phyloP scores from a whole-genome alignment of 192 early-diverging fungal genomes.

The Coemansia sp. region DNA sequence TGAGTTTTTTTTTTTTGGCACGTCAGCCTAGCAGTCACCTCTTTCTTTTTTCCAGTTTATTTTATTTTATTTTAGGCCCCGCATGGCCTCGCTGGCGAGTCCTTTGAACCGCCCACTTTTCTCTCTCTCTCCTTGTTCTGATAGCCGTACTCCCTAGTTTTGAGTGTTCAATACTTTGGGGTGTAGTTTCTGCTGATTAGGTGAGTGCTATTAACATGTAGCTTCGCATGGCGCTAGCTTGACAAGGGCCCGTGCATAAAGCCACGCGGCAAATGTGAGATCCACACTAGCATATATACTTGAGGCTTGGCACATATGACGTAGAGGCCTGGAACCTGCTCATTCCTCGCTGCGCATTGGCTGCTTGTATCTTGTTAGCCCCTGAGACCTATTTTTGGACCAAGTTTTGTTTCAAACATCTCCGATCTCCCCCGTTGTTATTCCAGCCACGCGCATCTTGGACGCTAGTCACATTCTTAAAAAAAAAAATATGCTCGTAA shows the following conservation, averaged over 20 bases:
- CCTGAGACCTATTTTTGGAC: constrained; percentile 5
- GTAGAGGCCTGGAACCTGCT: background rate
- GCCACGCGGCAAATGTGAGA: too few species aligned
- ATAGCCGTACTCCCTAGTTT: background rate
- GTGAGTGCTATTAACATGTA: background rate
- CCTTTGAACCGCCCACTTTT: background rate
- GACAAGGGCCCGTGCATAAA: too few species aligned
- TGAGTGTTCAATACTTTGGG: background rate
- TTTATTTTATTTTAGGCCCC: background rate
- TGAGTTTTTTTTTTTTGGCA: background rate
- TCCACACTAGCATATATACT: too few species aligned
- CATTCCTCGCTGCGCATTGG: background rate
- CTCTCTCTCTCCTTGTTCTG: background rate
- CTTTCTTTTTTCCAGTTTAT: background rate
- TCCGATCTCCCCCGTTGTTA: background rate
- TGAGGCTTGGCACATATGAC: too few species aligned
- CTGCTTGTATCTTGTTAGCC: background rate
- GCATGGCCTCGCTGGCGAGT: background rate
- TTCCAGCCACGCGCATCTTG: background rate
- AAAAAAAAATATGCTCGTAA: background rate
- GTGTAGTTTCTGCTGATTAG: too few species aligned
- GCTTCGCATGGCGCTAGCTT: background rate
- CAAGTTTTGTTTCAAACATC: background rate
- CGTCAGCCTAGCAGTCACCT: background rate
- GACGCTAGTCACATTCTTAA: background rate